Base-by-base conservation (phyloP, 2,329 filamentous ascomycete genomes). In the Pestalotiopsis sp. region DNA sequence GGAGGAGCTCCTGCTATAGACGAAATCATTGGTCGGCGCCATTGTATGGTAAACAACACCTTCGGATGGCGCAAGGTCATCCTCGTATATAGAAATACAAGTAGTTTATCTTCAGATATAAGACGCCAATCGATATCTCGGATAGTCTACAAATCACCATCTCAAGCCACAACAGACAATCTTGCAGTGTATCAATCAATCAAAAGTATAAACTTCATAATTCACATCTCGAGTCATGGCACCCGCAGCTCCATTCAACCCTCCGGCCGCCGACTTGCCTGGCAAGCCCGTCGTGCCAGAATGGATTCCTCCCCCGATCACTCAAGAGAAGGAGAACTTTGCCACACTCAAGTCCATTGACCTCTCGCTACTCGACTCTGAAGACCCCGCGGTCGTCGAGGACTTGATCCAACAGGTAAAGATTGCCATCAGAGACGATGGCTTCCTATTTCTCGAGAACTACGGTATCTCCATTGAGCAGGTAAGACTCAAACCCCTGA, bases 261-360 rank as follows among this genome's bases (percentile, higher is more conserved):
- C 60, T 25, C 60, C 60, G 12, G 60, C 60, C 4, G 60, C 60
- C 11, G 60, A 63, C 31, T 27, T 63, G 13, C 60, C 60, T 6
- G 60, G 60, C 60, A 63, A 63, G 60, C 60, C 60, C 4, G 14
- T 63, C 23, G 60, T 63, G 60, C 60, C 60, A 23, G 60, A 63
- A 20, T 63, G 60, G 60, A 41, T 38, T 20, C 27, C 60, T 23
- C 60, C 60, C 38, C 60, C 60, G 23, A 41, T 63, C 60, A 63
- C 60, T 4, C 31, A 63, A 12, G 27, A 63, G 27, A 63, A 38
- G 60, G 20, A 63, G 20, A 63, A 63, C 60, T 63, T 63, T 41
- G 60, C 60, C n/a, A 23, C 23, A 17, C 60, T 63, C 27, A 63
- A 41, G 25, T 63, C 60, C 31, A 63, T 63, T 23, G 60, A 63